Base-by-base conservation (phyloP, 768 basidiomycete genomes). In the Amanita jacksonii region DNA sequence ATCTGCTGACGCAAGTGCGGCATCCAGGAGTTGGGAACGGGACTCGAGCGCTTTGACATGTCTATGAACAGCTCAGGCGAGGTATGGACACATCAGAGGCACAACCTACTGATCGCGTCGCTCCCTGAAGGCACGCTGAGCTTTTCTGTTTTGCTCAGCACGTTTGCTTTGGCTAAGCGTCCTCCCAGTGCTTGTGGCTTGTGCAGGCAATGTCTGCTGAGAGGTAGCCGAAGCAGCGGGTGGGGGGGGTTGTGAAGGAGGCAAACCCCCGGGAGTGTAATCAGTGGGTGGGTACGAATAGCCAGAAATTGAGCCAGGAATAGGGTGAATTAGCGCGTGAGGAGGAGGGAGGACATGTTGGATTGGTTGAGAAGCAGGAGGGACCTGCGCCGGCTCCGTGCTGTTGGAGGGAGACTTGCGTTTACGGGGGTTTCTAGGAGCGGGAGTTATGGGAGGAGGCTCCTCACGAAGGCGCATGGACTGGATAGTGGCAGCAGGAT, bases 61-160 rank as follows among this genome's bases (percentile, higher is more conserved):
- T 54, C 87, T 91, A 53, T 18, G 38, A 34, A 18, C 16, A 24
- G 41, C 30, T 28, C 54, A 41, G 25, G 12, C 18, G 30, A 33
- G 41, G 38, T 16, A 28, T 37, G 19, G 34, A 49, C 43, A 59
- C 51, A 38, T 24, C 43, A 30, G 45, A 28, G 44, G 45, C 31
- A 47, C 25, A 24, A 74, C 84, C 62, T 44, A 90, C 88, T 85
- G 81, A 65, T 96, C 91, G 54, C 91, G 69, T 23, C 91, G 77
- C 59, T 92, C 86, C 48, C 91, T 68, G 62, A 93, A 96, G 1
- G 89, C 90, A 32, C 90, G 74, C 64, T 96, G 91, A 0, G 91
- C 91, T 61, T 91, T 92, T 53, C 91, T 74, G 61, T 96, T 96
- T 67, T 96, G 91, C 55, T 93, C 91, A 33, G 91, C 91, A 8